phyloP scores from a whole-genome alignment of 495 filamentous ascomycete species.

The Penicillium arizonense region DNA sequence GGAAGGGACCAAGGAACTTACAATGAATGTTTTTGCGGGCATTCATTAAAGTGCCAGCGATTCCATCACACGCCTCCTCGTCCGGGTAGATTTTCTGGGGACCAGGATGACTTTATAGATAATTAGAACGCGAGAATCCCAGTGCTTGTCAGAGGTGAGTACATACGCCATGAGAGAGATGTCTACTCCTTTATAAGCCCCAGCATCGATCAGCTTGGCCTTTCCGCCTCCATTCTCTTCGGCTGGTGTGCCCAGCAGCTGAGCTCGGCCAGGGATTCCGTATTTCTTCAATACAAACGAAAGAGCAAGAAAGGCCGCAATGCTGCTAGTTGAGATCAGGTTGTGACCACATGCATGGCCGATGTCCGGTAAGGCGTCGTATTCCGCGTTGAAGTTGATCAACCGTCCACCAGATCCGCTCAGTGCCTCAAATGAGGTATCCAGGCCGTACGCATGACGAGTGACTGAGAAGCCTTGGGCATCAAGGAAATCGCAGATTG shows the following conservation, averaged over 20 bases:
- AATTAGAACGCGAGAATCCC: background rate
- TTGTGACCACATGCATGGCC: slow-evolving; percentile 72
- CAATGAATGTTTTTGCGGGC: slow-evolving; percentile 38
- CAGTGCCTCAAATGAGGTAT: slow-evolving; percentile 38
- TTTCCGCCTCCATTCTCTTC: slow-evolving; percentile 74
- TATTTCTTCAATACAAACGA: slow-evolving; percentile 46
- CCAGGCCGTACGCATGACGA: slow-evolving; percentile 44
- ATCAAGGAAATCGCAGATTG: slow-evolving; percentile 54
- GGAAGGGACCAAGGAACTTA: background rate
- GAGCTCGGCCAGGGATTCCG: slow-evolving; percentile 52
- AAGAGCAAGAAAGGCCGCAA: slow-evolving; percentile 59
- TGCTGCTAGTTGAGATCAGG: slow-evolving; percentile 62
- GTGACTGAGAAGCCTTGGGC: slow-evolving; percentile 56
- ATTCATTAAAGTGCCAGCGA: slow-evolving; percentile 37
- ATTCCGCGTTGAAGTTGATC: slow-evolving; percentile 48
- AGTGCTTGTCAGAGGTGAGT: background rate
- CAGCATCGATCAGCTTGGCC: slow-evolving; percentile 59
- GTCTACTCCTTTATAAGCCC: slow-evolving; percentile 64
- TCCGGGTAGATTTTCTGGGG: slow-evolving; percentile 28
- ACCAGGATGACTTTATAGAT: slow-evolving; percentile 26
- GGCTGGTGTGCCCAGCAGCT: slow-evolving; percentile 67
- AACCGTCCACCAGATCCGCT: slow-evolving; percentile 40
- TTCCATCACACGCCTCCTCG: slow-evolving; percentile 20
- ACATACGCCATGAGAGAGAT: slow-evolving; percentile 62
- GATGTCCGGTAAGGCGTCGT: slow-evolving; percentile 56